phyloP scores from a whole-genome alignment of 768 basidiomycete species.

The Boletus barrowsii region DNA sequence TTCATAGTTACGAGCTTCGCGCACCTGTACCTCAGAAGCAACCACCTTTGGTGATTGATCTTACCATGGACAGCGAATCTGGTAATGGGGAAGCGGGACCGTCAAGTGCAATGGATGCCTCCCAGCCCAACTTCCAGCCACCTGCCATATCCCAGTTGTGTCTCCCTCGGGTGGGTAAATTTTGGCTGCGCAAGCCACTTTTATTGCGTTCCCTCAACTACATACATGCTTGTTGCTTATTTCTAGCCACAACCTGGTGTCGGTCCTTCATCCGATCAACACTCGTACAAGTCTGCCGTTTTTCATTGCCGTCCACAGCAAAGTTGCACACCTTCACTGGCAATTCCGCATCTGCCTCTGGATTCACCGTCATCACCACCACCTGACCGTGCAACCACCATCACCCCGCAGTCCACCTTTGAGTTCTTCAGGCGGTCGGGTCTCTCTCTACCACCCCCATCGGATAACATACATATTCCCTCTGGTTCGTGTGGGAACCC shows the following conservation, averaged over 20 bases:
- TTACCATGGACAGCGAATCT: constrained; percentile 13
- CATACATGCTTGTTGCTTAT: neutral
- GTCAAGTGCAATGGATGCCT: neutral
- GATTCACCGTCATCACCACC: neutral
- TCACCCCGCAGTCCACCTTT: neutral
- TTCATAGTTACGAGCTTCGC: constrained; percentile 10
- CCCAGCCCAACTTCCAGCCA: neutral
- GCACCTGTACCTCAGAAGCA: neutral
- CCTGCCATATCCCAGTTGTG: neutral
- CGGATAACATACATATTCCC: neutral
- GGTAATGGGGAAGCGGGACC: neutral
- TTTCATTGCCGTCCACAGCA: constrained; percentile 1
- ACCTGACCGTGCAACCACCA: neutral
- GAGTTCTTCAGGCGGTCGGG: constrained; percentile 2
- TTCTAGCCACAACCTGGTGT: constrained; percentile 8
- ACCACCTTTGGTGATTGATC: constrained; percentile 19
- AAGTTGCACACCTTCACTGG: neutral
- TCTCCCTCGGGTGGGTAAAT: constrained; percentile 12
- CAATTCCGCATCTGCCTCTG: neutral
- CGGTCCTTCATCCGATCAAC: neutral
- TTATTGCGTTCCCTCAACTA: neutral
- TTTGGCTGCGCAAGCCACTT: neutral
- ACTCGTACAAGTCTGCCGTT: neutral
- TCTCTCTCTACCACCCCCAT: constrained; percentile 1
- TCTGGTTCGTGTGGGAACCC: constrained; percentile 19